Evolutionary conservation across 257 asterid genomes (phyloP).

Genomic region (Salvia rosmarinus): DNA sequence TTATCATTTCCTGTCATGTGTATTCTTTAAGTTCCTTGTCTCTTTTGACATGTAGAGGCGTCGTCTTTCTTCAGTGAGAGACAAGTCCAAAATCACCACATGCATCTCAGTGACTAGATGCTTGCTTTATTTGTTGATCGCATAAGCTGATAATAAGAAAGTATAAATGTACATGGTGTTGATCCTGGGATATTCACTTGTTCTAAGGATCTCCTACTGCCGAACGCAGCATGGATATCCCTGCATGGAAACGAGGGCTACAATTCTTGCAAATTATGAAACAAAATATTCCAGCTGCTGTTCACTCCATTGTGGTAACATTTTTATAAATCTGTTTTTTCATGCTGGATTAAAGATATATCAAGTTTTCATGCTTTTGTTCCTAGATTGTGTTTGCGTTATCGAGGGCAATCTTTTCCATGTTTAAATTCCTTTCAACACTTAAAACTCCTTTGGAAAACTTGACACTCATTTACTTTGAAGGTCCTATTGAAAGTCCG

Average conservation of each 20-base stretch:
- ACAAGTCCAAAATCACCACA: constrained; percentile 31
- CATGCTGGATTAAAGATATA: constrained; percentile 1
- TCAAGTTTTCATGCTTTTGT: constrained; percentile 18
- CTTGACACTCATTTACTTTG: constrained; percentile 1
- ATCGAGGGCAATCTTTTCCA: background rate
- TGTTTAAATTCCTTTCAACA: constrained; percentile 10
- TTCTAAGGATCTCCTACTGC: constrained; percentile 98
- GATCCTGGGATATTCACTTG: constrained; percentile 88
- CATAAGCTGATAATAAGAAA: constrained; percentile 40
- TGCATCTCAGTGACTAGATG: constrained; percentile 19
- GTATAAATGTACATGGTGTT: constrained; percentile 51
- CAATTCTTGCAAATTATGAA: constrained; percentile 69
- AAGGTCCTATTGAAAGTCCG: constrained; percentile 8
- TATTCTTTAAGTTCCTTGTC: constrained; percentile 15
- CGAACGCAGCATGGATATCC: constrained; percentile 99
- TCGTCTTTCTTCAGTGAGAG: constrained; percentile 8
- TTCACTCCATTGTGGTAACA: constrained; percentile 89
- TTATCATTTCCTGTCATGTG: constrained; percentile 22
- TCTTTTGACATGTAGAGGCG: constrained; percentile 18
- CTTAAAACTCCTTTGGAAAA: constrained; percentile 1
- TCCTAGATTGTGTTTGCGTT: constrained; percentile 15
- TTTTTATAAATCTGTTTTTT: background rate
- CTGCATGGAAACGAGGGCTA: constrained; percentile 92
- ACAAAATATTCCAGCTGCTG: constrained; percentile 83
- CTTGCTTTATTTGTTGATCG: constrained; percentile 28